phyloP scores from a whole-genome alignment of 257 asterid genomes.

The Eustoma russellianum region DNA sequence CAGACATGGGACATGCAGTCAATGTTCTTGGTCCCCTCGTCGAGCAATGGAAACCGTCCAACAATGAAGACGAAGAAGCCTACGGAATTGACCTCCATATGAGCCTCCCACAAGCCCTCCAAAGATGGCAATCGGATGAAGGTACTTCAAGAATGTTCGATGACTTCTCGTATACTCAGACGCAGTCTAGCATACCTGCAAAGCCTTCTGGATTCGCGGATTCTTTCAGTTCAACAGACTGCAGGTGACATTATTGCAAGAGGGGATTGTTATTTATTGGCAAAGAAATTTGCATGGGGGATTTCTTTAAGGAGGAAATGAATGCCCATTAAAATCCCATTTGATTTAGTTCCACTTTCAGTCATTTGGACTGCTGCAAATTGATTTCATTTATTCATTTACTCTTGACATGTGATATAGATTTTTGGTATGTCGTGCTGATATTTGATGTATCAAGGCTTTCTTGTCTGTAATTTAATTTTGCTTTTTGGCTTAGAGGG shows the following conservation, averaged over 20 bases:
- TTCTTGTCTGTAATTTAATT: no score
- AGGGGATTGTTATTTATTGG: neutral
- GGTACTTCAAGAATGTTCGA: conserved; percentile 93
- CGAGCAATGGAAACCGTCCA: conserved; percentile 76
- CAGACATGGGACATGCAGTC: conserved; percentile 97
- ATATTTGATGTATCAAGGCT: neutral
- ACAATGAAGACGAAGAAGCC: conserved; percentile 49
- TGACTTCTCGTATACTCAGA: conserved; percentile 47
- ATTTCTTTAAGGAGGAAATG: neutral
- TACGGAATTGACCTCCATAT: conserved; percentile 55
- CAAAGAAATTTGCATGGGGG: neutral
- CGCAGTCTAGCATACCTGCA: conserved; percentile 74
- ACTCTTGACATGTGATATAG: conserved; percentile 12
- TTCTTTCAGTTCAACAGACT: conserved; percentile 57
- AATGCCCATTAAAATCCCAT: no score
- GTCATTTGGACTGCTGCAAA: conserved; percentile 4
- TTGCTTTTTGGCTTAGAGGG: no score
- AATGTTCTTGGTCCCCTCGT: conserved; percentile 86
- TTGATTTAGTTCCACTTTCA: no score
- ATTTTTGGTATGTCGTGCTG: conserved; percentile 8
- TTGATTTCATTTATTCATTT: conserved; percentile 39
- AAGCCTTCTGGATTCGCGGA: conserved; percentile 72
- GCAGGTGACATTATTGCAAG: conserved; percentile 39
- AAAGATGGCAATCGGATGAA: conserved; percentile 85
- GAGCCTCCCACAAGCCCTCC: conserved; percentile 92